Evolutionary conservation across 2,329 filamentous ascomycete species (phyloP), one percentile per base, ranked within the genome.

Genomic region (Pseudopyrenochaeta lycopersici): DNA sequence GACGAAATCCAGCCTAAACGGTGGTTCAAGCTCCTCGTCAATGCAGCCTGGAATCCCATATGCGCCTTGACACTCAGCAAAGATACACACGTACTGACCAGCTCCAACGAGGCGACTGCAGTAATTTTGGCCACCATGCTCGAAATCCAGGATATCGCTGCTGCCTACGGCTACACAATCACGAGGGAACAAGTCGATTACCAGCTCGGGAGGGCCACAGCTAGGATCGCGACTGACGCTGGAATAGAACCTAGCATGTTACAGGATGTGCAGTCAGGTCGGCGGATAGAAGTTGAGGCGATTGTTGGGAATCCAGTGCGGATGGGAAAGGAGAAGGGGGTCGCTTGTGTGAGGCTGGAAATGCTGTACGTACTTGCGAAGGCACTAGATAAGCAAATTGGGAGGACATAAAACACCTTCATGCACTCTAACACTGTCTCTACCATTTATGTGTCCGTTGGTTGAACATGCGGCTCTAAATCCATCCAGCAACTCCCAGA

Each of bases 21-120:
- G 7, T 88, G 85, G 85, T 77, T 78, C 46, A 89, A 88, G 68
- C 78, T 88, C 0, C 74, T 88, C 0, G 77, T 85, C 69, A 88
- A 88, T 63, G 85, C 81, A 1, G 79, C 83, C 0, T 88, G 84
- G 82, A 88, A 88, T 59, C 82, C 85, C 0, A 77, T 87, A 31
- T 86, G 83, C 36, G 84, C 85, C 0, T 73, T 88, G 1, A 82
- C 84, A 0, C 77, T 82, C 0, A 77, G 79, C 36, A 80, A 83
- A 51, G 85, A 85, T 17, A 79, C 82, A 0, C 67, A 79, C 0
- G 83, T 85, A 65, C 70, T 87, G 10, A 58, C 59, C 0, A 77
- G 68, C 0, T 82, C 78, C 1, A 70, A 73, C 0, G 66, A 64
- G 14, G 72, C 78, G 2, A 62, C 71, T 17, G 66, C 67, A 12